A percentile compares a stretch with the other conserved stretches of the same genome.
Evolutionary conservation across 768 basidiomycete genomes (phyloP).

Genomic region (Tulasnella sp.): DNA sequence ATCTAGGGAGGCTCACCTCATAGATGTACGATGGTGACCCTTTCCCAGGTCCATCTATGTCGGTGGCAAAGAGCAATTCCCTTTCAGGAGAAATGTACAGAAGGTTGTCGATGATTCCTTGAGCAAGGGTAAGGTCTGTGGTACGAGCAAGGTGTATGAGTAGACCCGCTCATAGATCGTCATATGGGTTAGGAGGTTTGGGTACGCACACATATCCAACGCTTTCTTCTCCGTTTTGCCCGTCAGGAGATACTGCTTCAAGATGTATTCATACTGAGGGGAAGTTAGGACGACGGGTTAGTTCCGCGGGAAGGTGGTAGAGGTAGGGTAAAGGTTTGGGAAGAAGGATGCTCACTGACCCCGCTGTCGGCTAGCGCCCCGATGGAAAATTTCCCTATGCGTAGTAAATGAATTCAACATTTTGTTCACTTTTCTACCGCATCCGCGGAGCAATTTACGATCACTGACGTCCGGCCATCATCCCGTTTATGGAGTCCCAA

Average conservation of each 20-base stretch:
- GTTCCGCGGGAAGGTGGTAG: background rate
- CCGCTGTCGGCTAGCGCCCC: constrained; percentile 14
- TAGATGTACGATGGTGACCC: constrained; percentile 1
- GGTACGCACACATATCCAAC: constrained; percentile 55
- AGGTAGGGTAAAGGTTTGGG: background rate
- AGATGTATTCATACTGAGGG: constrained; percentile 57
- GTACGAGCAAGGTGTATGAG: background rate
- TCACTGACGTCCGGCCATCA: background rate
- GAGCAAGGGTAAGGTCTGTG: constrained; percentile 25
- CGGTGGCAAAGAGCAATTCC: constrained; percentile 61
- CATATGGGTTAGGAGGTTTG: background rate
- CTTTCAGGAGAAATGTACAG: constrained; percentile 58
- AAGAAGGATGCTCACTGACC: background rate
- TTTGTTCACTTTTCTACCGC: background rate
- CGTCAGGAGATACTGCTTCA: constrained; percentile 60
- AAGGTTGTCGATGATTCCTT: constrained; percentile 36
- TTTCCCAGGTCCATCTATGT: constrained; percentile 26
- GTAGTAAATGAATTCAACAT: background rate
- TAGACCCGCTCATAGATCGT: background rate
- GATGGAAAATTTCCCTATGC: constrained; percentile 2
- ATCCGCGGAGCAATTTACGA: background rate
- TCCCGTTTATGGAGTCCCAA: background rate
- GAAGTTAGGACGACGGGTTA: background rate
- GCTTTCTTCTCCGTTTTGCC: constrained; percentile 51
- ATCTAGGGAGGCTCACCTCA: background rate